These are phyloP conservation scores for Lasiodiplodia theobromae DNA, from an alignment of 2,329 filamentous ascomycete genomes.

Conservation along the genomic window DNA sequence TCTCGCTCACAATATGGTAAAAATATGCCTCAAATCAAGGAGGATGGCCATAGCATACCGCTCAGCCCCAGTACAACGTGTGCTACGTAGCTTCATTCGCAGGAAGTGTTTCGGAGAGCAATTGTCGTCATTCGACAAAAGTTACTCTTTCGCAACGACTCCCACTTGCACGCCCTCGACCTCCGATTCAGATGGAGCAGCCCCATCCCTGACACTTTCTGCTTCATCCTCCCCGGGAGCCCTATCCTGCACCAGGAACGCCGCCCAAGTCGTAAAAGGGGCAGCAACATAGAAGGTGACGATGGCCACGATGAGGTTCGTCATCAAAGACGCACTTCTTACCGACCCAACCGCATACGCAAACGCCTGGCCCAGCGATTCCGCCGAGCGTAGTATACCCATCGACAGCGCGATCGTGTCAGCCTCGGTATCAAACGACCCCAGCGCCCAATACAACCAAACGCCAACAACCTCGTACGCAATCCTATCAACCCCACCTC, in stretches of 20 bases:
- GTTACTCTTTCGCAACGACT: neutral
- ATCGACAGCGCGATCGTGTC: conserved; percentile 60
- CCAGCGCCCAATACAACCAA: conserved; percentile 61
- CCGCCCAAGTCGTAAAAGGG: conserved; percentile 38
- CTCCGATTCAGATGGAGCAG: neutral
- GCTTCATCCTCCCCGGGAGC: neutral
- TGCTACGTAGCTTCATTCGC: too few species aligned
- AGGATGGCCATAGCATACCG: too few species aligned
- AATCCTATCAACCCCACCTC: neutral
- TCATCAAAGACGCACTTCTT: conserved; percentile 52
- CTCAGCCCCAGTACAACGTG: too few species aligned
- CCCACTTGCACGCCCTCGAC: neutral
- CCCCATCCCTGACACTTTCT: neutral
- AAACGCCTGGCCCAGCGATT: conserved; percentile 57
- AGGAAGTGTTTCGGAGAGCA: too few species aligned
- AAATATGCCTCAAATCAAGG: too few species aligned
- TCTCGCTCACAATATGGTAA: too few species aligned
- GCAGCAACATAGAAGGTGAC: conserved; percentile 55
- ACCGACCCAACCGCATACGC: conserved; percentile 58
- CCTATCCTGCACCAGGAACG: conserved; percentile 24
- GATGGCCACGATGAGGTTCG: conserved; percentile 58
- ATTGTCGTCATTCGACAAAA: too few species aligned
- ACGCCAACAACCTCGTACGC: conserved; percentile 38
- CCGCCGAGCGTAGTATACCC: conserved; percentile 57
- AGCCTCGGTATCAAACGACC: conserved; percentile 59